Evolutionary conservation across 106 monocot genomes (phyloP), one percentile per base, ranked within the genome.

Genomic region (Dioscorea zingiberensis): DNA sequence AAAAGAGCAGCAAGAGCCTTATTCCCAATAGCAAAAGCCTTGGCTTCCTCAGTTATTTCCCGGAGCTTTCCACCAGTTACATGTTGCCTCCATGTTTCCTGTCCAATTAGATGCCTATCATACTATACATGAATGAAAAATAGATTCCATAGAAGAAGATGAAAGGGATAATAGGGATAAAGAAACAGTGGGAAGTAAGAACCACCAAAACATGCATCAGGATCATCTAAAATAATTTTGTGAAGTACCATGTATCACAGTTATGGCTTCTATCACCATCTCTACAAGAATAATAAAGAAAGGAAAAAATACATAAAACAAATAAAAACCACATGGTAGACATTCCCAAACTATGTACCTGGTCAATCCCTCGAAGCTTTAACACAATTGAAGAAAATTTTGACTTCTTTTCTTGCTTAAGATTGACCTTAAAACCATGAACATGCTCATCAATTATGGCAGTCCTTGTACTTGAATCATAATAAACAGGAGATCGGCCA

Each of bases 61-160:
- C 92, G 75, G 14, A 98, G 92, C 64, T 87, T 98, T 22, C 92
- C 93, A 73, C 86, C 93, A 62, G 93, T 89, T 64, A 98, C 81
- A 77, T 98, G 97, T 44, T 98, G 92, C 75, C 81, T 89, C 92
- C 89, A 84, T n/a, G 85, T 86, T 63, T 98, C 97, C 97, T 98
- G 62, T 51, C 44, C 51, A 72, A 32, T 54, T 59, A 61, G 72
- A 60, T 49, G 26, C 24, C 27, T 51, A 62, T 38, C 38, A 38
- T 38, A 10, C 4, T 10, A 38, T 6, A 38, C 3, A 38, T 38
- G 38, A 38, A 38, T 38, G 38, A 38, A 38, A 38, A 38, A 38
- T 38, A 38, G 38, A 38, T 38, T 0, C 1, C 38, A 6, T 38
- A 8, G 38, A 8, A 38, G 38, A 38, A 38, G 38, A 38, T 38